Percentiles rank a stretch among this genome's conserved stretches.
phyloP scores from a whole-genome alignment of 1,284 basidiomycete species.

The Sparassis latifolia region DNA sequence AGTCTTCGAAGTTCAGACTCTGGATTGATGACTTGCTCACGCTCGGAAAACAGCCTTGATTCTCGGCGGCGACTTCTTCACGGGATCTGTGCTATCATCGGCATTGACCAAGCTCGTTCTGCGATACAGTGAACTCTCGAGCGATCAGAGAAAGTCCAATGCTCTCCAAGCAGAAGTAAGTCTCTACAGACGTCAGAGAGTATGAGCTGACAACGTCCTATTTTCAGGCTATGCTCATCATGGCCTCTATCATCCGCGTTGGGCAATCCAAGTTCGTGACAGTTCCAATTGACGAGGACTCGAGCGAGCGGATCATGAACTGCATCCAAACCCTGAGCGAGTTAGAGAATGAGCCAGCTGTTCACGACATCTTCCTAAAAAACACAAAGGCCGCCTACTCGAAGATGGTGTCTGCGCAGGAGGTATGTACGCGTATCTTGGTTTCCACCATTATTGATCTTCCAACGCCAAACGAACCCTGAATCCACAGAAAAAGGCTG shows the following conservation, averaged over 20 bases:
- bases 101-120: constrained; percentile 92
- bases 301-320: constrained; percentile 92
- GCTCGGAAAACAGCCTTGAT: constrained; percentile 59
- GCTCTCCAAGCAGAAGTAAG: constrained; percentile 80
- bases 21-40: constrained; percentile 1
- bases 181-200: background rate
- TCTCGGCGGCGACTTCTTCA: constrained; percentile 96
- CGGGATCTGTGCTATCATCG: constrained; percentile 83
- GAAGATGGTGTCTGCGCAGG: constrained; percentile 90
- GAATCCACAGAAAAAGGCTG: constrained; percentile 62
- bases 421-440: constrained; percentile 42
- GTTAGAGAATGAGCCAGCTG: constrained; percentile 52
- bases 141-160: constrained; percentile 59
- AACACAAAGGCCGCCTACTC: constrained; percentile 93
- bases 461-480: no score
- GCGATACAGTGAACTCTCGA: constrained; percentile 62
- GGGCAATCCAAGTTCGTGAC: constrained; percentile 95
- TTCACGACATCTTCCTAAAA: constrained; percentile 85
- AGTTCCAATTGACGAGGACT: constrained; percentile 96
- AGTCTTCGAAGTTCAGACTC: constrained; percentile 13
- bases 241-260: constrained; percentile 95
- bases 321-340: constrained; percentile 93
- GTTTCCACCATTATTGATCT: no score
- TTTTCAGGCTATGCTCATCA: constrained; percentile 87
- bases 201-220: background rate